Conservation (phyloP, 345 rosid genomes). For the Eutrema heterophyllum region DNA sequence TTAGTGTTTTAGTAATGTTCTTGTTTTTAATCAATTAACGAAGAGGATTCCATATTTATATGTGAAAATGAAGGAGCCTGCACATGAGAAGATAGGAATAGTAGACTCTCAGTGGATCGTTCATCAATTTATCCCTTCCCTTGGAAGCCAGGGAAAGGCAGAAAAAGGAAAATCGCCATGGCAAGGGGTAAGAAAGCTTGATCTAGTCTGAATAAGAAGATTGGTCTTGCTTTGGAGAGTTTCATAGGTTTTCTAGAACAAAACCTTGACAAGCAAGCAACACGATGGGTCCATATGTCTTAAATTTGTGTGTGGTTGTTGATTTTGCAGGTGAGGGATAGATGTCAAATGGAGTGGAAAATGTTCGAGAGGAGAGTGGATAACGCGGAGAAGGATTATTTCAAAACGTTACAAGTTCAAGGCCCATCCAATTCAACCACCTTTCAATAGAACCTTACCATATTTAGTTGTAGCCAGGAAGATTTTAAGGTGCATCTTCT, state of each 20-base stretch:
- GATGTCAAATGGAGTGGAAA: constrained; percentile 77
- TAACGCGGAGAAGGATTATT: constrained; percentile 56
- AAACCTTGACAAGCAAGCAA: not conserved
- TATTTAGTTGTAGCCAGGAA: constrained; percentile 3
- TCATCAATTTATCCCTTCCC: constrained; percentile 89
- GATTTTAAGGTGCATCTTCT: not conserved
- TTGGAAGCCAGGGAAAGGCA: constrained; percentile 64
- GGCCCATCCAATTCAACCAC: constrained; percentile 25
- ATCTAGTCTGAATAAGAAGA: not conserved
- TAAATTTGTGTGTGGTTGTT: not conserved
- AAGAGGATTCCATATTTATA: not conserved
- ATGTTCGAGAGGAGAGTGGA: constrained; percentile 63
- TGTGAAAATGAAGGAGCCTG: constrained; percentile 54
- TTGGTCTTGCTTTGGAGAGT: not conserved
- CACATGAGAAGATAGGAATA: constrained; percentile 85
- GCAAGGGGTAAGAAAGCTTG: constrained; percentile 68
- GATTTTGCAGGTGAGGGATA: constrained; percentile 55
- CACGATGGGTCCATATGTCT: not conserved
- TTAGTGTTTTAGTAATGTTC: not conserved
- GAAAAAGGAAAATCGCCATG: constrained; percentile 62
- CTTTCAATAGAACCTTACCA: constrained; percentile 19
- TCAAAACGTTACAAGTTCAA: constrained; percentile 20
- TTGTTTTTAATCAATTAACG: not conserved
- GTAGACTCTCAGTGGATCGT: constrained; percentile 96
- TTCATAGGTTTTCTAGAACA: not conserved